Evolutionary conservation across 2,329 filamentous ascomycete genomes (phyloP).

Genomic region (Tolypocladium tundrense): DNA sequence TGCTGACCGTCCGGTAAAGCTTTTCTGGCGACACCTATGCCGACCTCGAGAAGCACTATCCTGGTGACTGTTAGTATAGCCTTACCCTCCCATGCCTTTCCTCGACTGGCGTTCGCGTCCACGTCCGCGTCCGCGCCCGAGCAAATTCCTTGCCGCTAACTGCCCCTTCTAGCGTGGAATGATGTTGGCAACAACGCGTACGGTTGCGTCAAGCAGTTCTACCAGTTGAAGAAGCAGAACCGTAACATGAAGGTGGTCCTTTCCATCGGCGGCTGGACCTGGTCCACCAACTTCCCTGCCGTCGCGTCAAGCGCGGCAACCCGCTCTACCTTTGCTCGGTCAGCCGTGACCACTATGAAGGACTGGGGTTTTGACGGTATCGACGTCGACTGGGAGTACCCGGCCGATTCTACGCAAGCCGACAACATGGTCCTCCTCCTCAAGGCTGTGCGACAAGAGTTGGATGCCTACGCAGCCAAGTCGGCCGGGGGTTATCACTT

Average conservation of each 20-base stretch:
- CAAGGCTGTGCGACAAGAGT: constrained; percentile 30
- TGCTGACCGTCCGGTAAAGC: constrained; percentile 18
- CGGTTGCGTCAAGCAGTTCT: constrained; percentile 72
- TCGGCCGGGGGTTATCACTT: constrained; percentile 39
- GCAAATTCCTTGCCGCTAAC: background rate
- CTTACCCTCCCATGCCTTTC: background rate
- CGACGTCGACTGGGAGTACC: constrained; percentile 31
- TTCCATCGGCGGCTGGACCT: constrained; percentile 80
- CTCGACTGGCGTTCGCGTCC: no score
- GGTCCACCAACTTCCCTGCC: constrained; percentile 63
- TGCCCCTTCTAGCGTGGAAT: constrained; percentile 36
- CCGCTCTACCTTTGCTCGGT: constrained; percentile 57
- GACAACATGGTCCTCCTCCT: constrained; percentile 34
- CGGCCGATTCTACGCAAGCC: constrained; percentile 26
- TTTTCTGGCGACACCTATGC: constrained; percentile 59
- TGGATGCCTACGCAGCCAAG: constrained; percentile 36
- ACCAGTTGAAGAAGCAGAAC: constrained; percentile 65
- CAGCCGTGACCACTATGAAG: constrained; percentile 58
- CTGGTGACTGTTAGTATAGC: constrained; percentile 44
- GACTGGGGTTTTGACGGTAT: constrained; percentile 56
- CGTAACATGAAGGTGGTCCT: constrained; percentile 69
- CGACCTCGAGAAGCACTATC: constrained; percentile 64
- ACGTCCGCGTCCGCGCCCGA: no score
- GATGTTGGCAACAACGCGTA: constrained; percentile 63
- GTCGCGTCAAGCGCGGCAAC: constrained; percentile 53